These are phyloP conservation scores for Aleurites moluccanus DNA, from an alignment of 441 rosid genomes.

Conservation along the genomic window DNA sequence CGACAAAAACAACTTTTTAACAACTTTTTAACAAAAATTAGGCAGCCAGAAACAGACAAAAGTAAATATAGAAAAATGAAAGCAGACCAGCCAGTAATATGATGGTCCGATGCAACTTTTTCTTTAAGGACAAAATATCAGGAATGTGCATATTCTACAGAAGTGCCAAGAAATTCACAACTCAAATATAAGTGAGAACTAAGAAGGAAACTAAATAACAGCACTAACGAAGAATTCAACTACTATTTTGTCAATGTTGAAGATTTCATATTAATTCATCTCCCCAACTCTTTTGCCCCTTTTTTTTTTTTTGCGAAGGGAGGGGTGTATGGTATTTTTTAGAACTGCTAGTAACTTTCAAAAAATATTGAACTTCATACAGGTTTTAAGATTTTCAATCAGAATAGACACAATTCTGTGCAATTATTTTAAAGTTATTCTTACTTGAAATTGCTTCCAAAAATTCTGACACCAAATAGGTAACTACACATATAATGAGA, in stretches of 20 bases:
- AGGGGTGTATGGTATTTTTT: neutral
- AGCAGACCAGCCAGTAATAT: neutral
- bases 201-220: neutral
- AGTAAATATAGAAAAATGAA: neutral
- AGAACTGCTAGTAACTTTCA: neutral
- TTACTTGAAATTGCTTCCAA: neutral
- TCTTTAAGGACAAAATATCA: neutral
- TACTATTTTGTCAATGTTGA: neutral
- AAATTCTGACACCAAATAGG: neutral
- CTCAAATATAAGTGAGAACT: neutral
- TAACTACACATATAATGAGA: neutral
- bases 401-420: neutral
- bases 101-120: neutral
- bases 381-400: neutral
- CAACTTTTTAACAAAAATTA: neutral
- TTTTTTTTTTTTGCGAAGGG: neutral
- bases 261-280: neutral
- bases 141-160: neutral
- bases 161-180: neutral
- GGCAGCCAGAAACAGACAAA: slow-evolving; percentile 4
- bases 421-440: neutral
- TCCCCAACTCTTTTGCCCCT: neutral
- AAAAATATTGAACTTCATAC: neutral
- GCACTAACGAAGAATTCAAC: neutral
- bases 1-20: neutral